Conservation (phyloP, 2,329 filamentous ascomycete species). For the Fusarium napiforme region DNA sequence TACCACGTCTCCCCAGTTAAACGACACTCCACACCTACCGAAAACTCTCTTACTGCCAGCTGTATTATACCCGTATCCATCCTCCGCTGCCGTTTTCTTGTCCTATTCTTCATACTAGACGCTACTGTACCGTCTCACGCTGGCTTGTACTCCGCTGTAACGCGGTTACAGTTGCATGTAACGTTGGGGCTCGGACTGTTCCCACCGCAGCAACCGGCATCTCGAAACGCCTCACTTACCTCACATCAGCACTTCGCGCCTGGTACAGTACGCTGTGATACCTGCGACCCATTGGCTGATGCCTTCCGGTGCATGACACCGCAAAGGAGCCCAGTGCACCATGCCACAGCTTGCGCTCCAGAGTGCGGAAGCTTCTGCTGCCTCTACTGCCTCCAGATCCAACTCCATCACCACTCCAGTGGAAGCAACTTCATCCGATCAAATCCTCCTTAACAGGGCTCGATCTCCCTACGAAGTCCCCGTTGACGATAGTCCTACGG, state of each 20-base stretch:
- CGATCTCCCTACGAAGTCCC: constrained; percentile 38
- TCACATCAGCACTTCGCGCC: constrained; percentile 35
- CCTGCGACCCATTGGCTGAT: constrained; percentile 44
- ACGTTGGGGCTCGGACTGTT: constrained; percentile 41
- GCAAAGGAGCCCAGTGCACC: constrained; percentile 53
- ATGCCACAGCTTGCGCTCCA: constrained; percentile 65
- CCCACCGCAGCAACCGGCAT: constrained; percentile 45
- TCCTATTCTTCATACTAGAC: constrained; percentile 2
- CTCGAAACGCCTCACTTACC: constrained; percentile 48
- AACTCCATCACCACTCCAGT: constrained; percentile 30
- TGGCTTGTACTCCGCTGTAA: constrained; percentile 30
- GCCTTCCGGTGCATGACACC: constrained; percentile 44
- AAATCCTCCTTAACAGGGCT: constrained; percentile 20
- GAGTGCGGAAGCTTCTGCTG: constrained; percentile 53
- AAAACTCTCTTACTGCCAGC: constrained; percentile 12
- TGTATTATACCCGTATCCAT: constrained; percentile 20
- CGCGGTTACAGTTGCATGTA: constrained; percentile 41
- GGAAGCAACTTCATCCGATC: constrained; percentile 12
- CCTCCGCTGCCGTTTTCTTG: constrained; percentile 13
- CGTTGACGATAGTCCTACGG: constrained; percentile 59
- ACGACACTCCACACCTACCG: constrained; percentile 30
- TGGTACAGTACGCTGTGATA: constrained; percentile 7
- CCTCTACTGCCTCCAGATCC: constrained; percentile 28
- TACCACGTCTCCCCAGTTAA: constrained; percentile 12
- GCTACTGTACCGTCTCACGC: constrained; percentile 22